phyloP scores from a whole-genome alignment of 805 yeast species.

The Blastobotrys attinorum region DNA sequence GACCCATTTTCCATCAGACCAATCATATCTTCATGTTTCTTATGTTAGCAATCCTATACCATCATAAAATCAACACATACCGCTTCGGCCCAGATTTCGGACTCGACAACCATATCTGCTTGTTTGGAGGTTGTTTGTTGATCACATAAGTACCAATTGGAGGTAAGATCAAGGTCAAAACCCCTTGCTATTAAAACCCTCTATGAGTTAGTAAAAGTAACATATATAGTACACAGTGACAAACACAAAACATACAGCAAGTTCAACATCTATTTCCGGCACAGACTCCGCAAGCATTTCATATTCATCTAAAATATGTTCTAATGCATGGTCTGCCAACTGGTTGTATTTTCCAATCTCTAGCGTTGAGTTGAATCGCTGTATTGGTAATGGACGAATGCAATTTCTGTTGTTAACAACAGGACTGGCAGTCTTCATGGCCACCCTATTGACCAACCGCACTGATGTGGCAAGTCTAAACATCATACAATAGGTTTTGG shows the following conservation, averaged over 20 bases:
- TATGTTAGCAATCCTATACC: too few species aligned
- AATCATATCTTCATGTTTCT: slow-evolving; percentile 56
- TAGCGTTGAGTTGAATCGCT: slow-evolving; percentile 1
- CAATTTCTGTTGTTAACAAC: too few species aligned
- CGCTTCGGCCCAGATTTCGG: slow-evolving; percentile 90
- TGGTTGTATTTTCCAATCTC: slow-evolving; percentile 44
- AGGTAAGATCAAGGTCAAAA: slow-evolving; percentile 64
- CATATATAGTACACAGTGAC: slow-evolving; percentile 12
- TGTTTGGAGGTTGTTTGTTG: slow-evolving; percentile 95
- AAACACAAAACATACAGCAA: slow-evolving; percentile 36
- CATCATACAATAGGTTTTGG: too few species aligned
- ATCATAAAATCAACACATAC: not conserved
- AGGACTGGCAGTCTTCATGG: too few species aligned
- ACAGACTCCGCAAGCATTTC: slow-evolving; percentile 57
- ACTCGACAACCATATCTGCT: slow-evolving; percentile 92
- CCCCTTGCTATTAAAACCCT: slow-evolving; percentile 67
- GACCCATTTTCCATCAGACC: slow-evolving; percentile 66
- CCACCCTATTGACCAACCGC: too few species aligned
- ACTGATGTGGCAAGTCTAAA: too few species aligned
- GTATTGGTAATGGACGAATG: too few species aligned
- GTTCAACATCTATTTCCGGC: slow-evolving; percentile 67
- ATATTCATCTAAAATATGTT: slow-evolving; percentile 53
- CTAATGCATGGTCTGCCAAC: slow-evolving; percentile 61
- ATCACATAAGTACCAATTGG: slow-evolving; percentile 80
- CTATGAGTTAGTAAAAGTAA: too few species aligned